These are phyloP conservation scores for Cercospora sp. DNA, from an alignment of 2,329 filamentous ascomycete genomes.

Conservation along the genomic window DNA sequence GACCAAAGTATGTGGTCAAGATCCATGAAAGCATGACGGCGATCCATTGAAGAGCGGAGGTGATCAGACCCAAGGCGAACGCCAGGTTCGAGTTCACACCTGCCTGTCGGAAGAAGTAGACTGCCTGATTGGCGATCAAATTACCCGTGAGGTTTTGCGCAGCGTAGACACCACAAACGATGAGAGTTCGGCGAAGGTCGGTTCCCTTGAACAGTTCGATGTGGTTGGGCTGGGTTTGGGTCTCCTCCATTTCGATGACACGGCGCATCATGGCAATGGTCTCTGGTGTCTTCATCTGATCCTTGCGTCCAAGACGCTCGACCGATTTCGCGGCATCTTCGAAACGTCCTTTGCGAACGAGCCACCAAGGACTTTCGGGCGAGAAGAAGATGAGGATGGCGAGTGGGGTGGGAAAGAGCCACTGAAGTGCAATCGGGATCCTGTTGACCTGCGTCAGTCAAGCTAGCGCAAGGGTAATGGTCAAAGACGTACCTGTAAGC, in stretches of 20 bases:
- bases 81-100: slow-evolving; percentile 57
- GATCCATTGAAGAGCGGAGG: slow-evolving; percentile 62
- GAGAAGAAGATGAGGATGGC: slow-evolving; percentile 54
- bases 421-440: slow-evolving; percentile 58
- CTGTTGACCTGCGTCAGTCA: slow-evolving; percentile 42
- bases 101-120: slow-evolving; percentile 65
- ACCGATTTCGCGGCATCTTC: slow-evolving; percentile 52
- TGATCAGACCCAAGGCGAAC: slow-evolving; percentile 65
- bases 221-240: slow-evolving; percentile 50
- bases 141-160: slow-evolving; percentile 65
- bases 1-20: slow-evolving; percentile 63
- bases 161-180: slow-evolving; percentile 59
- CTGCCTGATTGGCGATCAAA: slow-evolving; percentile 63
- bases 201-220: slow-evolving; percentile 58
- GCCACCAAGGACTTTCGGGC: slow-evolving; percentile 58
- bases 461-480: slow-evolving; percentile 18
- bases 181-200: slow-evolving; percentile 56
- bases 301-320: slow-evolving; percentile 52
- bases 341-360: slow-evolving; percentile 52
- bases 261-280: slow-evolving; percentile 62
- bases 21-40: slow-evolving; percentile 69
- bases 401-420: slow-evolving; percentile 60
- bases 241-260: slow-evolving; percentile 57
- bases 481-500: slow-evolving; percentile 48
- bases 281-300: slow-evolving; percentile 45